Evolutionary conservation across 2,329 filamentous ascomycete genomes (phyloP).

Genomic region (Fusarium clavum): DNA sequence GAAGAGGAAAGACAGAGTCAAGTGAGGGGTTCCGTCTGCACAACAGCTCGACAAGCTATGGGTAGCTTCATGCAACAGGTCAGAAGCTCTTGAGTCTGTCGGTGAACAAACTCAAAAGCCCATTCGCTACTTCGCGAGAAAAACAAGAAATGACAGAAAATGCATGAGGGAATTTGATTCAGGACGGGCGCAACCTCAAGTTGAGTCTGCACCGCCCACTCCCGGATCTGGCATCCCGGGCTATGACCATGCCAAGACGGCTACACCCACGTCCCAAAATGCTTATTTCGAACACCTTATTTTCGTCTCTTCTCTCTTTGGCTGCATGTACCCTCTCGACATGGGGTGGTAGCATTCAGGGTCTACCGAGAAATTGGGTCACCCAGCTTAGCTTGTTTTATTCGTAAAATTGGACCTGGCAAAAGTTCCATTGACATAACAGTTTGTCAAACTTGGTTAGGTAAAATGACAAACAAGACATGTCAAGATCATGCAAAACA

Average conservation of each 20-base stretch:
- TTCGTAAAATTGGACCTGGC: neutral
- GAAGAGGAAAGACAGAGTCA: neutral
- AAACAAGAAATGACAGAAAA: neutral
- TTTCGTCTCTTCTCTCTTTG: neutral
- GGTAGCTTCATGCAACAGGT: neutral
- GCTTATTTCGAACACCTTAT: slow-evolving; percentile 30
- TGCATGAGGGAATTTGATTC: slow-evolving; percentile 18
- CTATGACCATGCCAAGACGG: slow-evolving; percentile 37
- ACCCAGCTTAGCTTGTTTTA: neutral
- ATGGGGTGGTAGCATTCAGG: too few relatives aligned
- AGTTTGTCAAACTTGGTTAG: slow-evolving; percentile 30
- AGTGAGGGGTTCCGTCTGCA: neutral
- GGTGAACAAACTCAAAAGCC: slow-evolving; percentile 5
- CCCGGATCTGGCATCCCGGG: slow-evolving; percentile 29
- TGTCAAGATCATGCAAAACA: slow-evolving; percentile 13
- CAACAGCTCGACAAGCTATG: neutral
- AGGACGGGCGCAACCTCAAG: slow-evolving; percentile 7
- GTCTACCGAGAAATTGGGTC: neutral
- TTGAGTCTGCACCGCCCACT: slow-evolving; percentile 30
- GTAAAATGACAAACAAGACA: neutral
- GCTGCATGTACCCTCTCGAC: too few relatives aligned
- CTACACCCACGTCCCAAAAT: slow-evolving; percentile 37
- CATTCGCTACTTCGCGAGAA: slow-evolving; percentile 10
- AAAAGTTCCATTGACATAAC: slow-evolving; percentile 32
- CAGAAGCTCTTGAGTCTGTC: slow-evolving; percentile 2